Conservation (phyloP, 305 asterid genomes). For the Salvia sclarea region DNA sequence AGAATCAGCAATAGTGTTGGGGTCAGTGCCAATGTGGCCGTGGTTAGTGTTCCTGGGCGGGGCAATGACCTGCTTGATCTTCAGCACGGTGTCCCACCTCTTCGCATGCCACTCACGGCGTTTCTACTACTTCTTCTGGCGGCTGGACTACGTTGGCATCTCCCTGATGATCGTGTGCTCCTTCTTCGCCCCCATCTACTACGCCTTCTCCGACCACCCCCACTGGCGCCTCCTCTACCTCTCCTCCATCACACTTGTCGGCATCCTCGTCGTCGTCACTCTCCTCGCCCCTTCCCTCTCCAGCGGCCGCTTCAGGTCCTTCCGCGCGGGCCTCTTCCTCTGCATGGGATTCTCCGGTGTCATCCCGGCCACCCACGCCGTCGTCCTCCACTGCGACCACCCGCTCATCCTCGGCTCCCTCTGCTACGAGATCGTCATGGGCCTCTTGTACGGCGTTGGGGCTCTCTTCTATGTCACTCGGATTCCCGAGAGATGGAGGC, state of each 20-base stretch:
- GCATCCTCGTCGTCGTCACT: constrained; percentile 50
- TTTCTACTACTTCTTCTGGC: constrained; percentile 77
- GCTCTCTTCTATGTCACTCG: constrained; percentile 56
- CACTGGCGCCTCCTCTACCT: constrained; percentile 59
- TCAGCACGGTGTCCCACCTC: constrained; percentile 72
- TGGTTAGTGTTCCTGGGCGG: constrained; percentile 83
- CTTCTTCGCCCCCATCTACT: constrained; percentile 78
- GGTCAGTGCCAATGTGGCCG: constrained; percentile 66
- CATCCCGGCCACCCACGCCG: constrained; percentile 76
- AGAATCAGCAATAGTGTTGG: constrained; percentile 44
- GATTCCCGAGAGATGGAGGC: constrained; percentile 65
- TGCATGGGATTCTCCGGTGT: constrained; percentile 86
- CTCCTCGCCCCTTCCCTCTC: constrained; percentile 71
- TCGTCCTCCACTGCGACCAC: constrained; percentile 51
- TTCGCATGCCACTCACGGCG: constrained; percentile 80
- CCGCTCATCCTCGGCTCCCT: constrained; percentile 54
- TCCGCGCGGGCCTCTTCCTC: constrained; percentile 64
- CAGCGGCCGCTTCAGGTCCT: constrained; percentile 54
- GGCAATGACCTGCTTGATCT: constrained; percentile 70
- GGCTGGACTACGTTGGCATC: constrained; percentile 82
- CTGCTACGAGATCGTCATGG: constrained; percentile 69
- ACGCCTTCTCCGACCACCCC: constrained; percentile 63
- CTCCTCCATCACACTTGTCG: constrained; percentile 54
- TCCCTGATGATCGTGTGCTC: constrained; percentile 80
- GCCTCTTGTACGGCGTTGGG: constrained; percentile 57